A percentile compares a stretch with the other conserved stretches of the same genome.
These are phyloP conservation scores for Halophytophthora polymorphica DNA, from an alignment of 352 stramenopile species.

Conservation along the genomic window DNA sequence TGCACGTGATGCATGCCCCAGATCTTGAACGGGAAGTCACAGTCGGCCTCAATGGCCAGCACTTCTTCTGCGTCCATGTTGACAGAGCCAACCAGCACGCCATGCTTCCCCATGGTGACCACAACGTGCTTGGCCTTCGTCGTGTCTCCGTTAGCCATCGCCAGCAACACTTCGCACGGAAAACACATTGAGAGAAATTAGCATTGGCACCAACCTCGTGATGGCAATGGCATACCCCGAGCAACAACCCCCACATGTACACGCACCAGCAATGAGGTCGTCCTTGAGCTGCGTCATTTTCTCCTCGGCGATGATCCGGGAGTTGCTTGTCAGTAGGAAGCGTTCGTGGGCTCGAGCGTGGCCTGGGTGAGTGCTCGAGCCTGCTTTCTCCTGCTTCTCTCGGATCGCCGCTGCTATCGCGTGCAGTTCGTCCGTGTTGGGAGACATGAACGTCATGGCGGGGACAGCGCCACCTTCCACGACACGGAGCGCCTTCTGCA, in stretches of 20 bases:
- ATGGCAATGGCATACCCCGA: no score
- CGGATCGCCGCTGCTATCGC: constrained; percentile 67
- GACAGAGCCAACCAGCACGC: constrained; percentile 63
- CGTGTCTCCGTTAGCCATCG: constrained; percentile 54
- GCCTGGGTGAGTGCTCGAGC: constrained; percentile 19
- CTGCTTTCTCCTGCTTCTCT: constrained; percentile 12
- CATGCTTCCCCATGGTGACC: constrained; percentile 77
- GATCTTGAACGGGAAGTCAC: constrained; percentile 42
- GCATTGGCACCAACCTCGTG: not conserved
- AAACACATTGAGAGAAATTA: constrained; percentile 3
- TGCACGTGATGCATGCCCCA: constrained; percentile 58
- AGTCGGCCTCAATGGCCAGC: constrained; percentile 21
- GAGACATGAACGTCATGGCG: constrained; percentile 67
- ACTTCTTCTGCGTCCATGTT: constrained; percentile 41
- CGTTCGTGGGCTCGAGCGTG: constrained; percentile 25
- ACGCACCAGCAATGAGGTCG: constrained; percentile 57
- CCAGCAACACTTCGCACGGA: constrained; percentile 39
- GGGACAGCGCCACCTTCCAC: constrained; percentile 45
- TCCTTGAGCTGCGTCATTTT: constrained; percentile 61
- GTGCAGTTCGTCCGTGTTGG: constrained; percentile 72
- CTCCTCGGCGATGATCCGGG: constrained; percentile 36
- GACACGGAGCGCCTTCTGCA: constrained; percentile 74
- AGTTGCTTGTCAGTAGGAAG: constrained; percentile 53
- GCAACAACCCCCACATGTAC: not conserved
- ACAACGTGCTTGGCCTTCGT: constrained; percentile 61